phyloP scores from a whole-genome alignment of 1,139 yeast genomes.

The Zygosaccharomyces pseudobailii region DNA sequence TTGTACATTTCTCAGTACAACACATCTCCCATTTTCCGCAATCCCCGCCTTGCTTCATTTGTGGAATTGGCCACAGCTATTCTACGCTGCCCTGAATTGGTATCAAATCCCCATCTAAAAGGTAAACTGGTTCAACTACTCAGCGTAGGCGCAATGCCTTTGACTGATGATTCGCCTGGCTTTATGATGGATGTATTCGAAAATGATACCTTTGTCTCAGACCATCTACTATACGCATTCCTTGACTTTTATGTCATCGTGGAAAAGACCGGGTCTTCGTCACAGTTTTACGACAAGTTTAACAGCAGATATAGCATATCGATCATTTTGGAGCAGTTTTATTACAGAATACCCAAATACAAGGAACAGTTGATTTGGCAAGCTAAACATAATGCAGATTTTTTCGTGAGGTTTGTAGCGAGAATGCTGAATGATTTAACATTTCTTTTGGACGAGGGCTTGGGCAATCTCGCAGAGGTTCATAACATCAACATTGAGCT shows the following conservation, averaged over 20 bases:
- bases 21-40: constrained; percentile 55
- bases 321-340: constrained; percentile 72
- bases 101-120: constrained; percentile 92
- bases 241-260: constrained; percentile 90
- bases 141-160: constrained; percentile 67
- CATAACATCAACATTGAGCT: constrained; percentile 67
- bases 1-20: constrained; percentile 57
- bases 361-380: constrained; percentile 64
- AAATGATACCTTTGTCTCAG: constrained; percentile 55
- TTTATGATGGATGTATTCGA: constrained; percentile 64
- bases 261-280: constrained; percentile 91
- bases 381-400: constrained; percentile 63
- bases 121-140: constrained; percentile 77
- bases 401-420: constrained; percentile 88
- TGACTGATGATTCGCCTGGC: constrained; percentile 60
- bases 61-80: constrained; percentile 70
- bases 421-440: constrained; percentile 93
- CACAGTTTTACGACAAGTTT: constrained; percentile 95
- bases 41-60: constrained; percentile 51
- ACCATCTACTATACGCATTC: constrained; percentile 72
- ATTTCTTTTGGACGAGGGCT: constrained; percentile 83
- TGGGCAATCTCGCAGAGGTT: constrained; percentile 70
- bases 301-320: constrained; percentile 86
- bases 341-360: constrained; percentile 64
- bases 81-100: constrained; percentile 76